Percentiles rank a stretch among this genome's conserved stretches.
Conservation (phyloP, 2,329 filamentous ascomycete species). For the Fusarium lateritium region DNA sequence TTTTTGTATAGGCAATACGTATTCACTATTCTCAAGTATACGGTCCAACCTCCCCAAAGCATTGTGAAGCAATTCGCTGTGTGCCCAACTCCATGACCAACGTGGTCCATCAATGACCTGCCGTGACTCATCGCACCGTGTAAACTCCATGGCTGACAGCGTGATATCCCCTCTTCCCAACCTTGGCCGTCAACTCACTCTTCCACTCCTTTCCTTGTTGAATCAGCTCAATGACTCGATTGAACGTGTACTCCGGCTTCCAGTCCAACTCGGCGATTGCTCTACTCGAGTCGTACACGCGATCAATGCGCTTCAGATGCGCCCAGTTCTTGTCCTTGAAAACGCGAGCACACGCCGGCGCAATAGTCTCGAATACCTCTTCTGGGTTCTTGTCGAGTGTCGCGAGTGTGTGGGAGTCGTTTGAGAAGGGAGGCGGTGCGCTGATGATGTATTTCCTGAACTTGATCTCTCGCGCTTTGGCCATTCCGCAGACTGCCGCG, state of each 20-base stretch:
- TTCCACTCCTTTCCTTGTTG: constrained; percentile 54
- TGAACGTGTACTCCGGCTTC: constrained; percentile 60
- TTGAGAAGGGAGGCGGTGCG: constrained; percentile 59
- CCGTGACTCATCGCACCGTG: constrained; percentile 51
- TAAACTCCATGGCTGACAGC: constrained; percentile 60
- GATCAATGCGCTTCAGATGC: constrained; percentile 57
- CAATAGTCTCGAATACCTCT: constrained; percentile 48
- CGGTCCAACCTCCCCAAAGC: neutral
- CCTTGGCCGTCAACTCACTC: constrained; percentile 57
- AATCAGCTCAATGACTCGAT: constrained; percentile 54
- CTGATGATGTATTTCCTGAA: constrained; percentile 62
- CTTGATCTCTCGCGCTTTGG: constrained; percentile 49
- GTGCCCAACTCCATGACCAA: neutral
- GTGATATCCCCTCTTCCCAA: constrained; percentile 64
- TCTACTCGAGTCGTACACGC: constrained; percentile 62
- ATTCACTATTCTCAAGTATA: neutral
- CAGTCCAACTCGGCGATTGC: constrained; percentile 60
- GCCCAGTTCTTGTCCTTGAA: constrained; percentile 56
- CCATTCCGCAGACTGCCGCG: constrained; percentile 59
- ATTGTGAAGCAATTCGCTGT: neutral
- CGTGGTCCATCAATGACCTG: neutral
- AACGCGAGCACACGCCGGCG: constrained; percentile 49
- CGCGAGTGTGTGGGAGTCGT: constrained; percentile 51
- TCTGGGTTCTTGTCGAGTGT: constrained; percentile 54
- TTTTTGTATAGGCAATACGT: constrained; percentile 3